Evolutionary conservation across 495 filamentous ascomycete species (phyloP).

Genomic region (Trichoderma gamsii): DNA sequence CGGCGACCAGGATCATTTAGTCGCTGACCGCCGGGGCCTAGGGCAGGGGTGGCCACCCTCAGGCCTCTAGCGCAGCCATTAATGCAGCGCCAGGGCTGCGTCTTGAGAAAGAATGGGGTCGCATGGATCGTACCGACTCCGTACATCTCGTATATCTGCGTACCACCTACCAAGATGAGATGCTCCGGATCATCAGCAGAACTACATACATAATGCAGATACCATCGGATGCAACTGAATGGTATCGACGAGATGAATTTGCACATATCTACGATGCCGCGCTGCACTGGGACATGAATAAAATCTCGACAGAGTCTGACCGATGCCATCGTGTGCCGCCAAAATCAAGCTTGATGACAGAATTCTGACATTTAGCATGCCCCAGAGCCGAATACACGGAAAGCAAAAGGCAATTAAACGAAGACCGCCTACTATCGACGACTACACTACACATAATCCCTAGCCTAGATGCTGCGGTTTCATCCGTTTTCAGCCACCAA

Average conservation of each 20-base stretch:
- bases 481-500: not conserved
- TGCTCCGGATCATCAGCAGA: not conserved
- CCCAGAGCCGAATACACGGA: not conserved
- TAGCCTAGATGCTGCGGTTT: not conserved
- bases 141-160: slow-evolving; percentile 12
- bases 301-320: not conserved
- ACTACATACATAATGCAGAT: not conserved
- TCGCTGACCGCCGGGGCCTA: not conserved
- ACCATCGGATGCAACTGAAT: not conserved
- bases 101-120: not conserved
- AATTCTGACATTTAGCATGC: not conserved
- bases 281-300: not conserved
- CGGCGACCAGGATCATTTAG: not conserved
- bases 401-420: not conserved
- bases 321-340: not conserved
- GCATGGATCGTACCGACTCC: slow-evolving; percentile 11
- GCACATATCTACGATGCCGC: not conserved
- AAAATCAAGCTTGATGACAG: not conserved
- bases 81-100: not conserved
- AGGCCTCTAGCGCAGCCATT: not conserved
- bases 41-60: not conserved
- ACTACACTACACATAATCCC: not conserved
- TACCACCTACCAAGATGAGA: not conserved
- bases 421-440: not conserved
- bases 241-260: not conserved